Base-by-base conservation (phyloP, 805 yeast genomes). In the Debaryomyces prosopidis region DNA sequence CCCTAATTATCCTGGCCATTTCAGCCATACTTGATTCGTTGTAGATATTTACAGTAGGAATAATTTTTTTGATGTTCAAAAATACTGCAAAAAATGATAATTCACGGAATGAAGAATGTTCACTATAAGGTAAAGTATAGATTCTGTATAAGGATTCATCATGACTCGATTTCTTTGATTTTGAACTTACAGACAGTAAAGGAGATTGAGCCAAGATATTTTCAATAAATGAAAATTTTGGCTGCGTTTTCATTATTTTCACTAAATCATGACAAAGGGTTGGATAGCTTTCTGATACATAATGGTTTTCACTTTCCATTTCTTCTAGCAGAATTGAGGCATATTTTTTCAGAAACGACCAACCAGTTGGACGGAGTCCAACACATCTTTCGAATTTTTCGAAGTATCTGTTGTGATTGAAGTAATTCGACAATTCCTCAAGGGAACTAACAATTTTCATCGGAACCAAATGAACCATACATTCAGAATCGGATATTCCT, bases 41-140 rank as follows among this genome's bases (percentile, higher is more conserved):
- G 14, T 60, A 65, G 10, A 66, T 57, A 45, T 80, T 81, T 4
- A 92, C 99, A 0, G 99, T 94, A 0, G 97, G 94, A 7, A 90
- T 80, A 11, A 89, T 77, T 34, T 72, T 57, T 0, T 65, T 65
- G 51, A 81, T 76, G 6, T 75, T 62, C 34, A 89, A 53, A 17
- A 75, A 65, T 2, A 77, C 67, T 17, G 85, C 78, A 58, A 92
- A 88, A 44, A 76, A 74, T 10, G 84, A 74, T 32, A 94, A 71
- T 57, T 94, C 99, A 32, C 86, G 69, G 56, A 83, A 92, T 46
- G 96, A 88, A 9, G 96, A 89, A 66, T 94, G 99, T 59, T 94
- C 99, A 57, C 95, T 85, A 58, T 94, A 94, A 0, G 99, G 98
- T 1, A 91, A 79, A 9, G 77, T 63, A 53, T 84, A 83, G 0